Base-by-base conservation (phyloP, 306 rosid species). In the Argentina anserina region DNA sequence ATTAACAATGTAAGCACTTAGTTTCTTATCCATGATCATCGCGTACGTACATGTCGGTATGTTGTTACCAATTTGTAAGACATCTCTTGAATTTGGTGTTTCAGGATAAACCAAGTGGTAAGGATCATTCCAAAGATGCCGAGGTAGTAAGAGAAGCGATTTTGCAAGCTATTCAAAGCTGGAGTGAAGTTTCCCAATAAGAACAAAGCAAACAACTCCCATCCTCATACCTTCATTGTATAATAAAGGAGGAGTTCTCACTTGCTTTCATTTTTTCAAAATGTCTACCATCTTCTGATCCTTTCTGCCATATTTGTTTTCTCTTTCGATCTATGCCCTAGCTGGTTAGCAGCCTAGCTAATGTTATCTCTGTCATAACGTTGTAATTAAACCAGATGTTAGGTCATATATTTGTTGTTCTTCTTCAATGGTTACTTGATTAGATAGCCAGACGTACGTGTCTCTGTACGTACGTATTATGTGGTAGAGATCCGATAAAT, bases 131-230 rank as follows among this genome's bases (percentile, higher is more conserved):
- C 62, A 67, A 82, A 80, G 84, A 83, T 79, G 81, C 73, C 23
- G 66, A 79, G 36, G 40, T 67, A 53, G 68, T 86, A 40, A 77
- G 83, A 79, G 61, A 77, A 81, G 86, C 81, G 37, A 78, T 89
- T 80, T 73, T 81, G 76, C 71, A 72, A 81, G 94, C 94, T 52
- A 83, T 89, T 79, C 87, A 73, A 75, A 84, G 62, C 72, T 89
- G 94, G 94, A 77, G 75, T 37, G 74, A 79, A 73, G 78, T 63
- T 40, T 65, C 77, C 64, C 59, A 73, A 40, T 75, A 47, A 69
- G 56, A 73, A 47, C 73, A 26, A 71, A 46, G 67, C 78, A 49
- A 33, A 66, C 26, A 36, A 46, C 37, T 28, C 60, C 23, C 31
- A 13, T 10, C 64, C 28, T 58, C 64, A 28, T 28, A 1, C 34